Conservation (phyloP, 1,284 basidiomycete species). For the Cryptococcus hybrid region DNA sequence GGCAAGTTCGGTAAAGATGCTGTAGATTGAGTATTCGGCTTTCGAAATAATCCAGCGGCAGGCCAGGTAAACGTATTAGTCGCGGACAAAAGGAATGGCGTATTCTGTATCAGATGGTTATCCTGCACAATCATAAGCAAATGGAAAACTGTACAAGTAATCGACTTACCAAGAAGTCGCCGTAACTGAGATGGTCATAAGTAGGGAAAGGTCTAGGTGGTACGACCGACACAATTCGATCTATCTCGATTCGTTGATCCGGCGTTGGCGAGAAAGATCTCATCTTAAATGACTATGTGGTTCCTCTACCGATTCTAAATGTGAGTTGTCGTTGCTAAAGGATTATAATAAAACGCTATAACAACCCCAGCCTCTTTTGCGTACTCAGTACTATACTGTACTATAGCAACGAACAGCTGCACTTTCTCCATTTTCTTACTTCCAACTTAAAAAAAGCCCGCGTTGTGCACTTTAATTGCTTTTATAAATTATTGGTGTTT, state of each 20-base stretch:
- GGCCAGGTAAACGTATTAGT: conserved; percentile 27
- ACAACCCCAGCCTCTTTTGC: too few species aligned
- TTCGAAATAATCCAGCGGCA: conserved; percentile 1
- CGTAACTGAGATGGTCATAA: conserved; percentile 23
- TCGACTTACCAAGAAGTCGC: conserved; percentile 22
- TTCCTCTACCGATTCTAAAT: too few species aligned
- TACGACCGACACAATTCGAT: not conserved
- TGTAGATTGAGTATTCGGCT: not conserved
- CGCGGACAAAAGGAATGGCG: conserved; percentile 37
- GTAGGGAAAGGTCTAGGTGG: conserved; percentile 17
- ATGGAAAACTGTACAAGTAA: not conserved
- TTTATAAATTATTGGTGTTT: not conserved
- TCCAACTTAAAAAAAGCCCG: too few species aligned
- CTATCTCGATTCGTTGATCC: conserved; percentile 1
- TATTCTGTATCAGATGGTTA: conserved; percentile 42
- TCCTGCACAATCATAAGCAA: conserved; percentile 14
- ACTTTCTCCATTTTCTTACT: too few species aligned
- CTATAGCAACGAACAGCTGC: too few species aligned
- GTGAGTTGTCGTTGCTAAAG: too few species aligned
- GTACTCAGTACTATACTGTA: too few species aligned
- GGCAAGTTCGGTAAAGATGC: conserved; percentile 22
- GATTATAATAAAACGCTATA: too few species aligned
- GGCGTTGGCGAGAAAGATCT: not conserved
- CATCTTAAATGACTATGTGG: not conserved
- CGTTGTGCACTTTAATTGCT: not conserved